Evolutionary conservation across 108 stramenopile genomes (phyloP).

Genomic region (Halocafeteria seosinensis): DNA sequence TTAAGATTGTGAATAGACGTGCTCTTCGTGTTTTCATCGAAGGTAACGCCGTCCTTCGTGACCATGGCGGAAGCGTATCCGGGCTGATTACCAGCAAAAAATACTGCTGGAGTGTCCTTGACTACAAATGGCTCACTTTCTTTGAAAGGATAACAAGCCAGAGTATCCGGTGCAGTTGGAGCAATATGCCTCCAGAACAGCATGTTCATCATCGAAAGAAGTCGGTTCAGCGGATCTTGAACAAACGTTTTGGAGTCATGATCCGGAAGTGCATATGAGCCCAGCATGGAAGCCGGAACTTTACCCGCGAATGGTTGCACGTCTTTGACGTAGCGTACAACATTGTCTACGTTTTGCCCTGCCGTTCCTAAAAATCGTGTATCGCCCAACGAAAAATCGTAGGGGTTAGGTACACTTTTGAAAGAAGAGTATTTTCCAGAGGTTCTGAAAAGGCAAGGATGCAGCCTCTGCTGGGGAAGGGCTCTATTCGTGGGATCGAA

Average conservation of each 20-base stretch:
- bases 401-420: conserved; percentile 21
- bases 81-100: conserved; percentile 34
- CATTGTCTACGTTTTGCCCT: conserved; percentile 26
- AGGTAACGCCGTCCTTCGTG: not conserved
- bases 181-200: conserved; percentile 34
- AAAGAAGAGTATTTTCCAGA: conserved; percentile 9
- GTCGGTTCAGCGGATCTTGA: not conserved
- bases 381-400: conserved; percentile 18
- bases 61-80: conserved; percentile 1
- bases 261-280: not conserved
- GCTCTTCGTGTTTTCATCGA: not conserved
- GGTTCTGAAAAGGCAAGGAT: conserved; percentile 24
- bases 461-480: conserved; percentile 38
- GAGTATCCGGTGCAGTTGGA: conserved; percentile 39
- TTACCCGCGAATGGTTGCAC: not conserved
- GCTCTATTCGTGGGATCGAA: conserved; percentile 26
- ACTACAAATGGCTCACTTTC: conserved; percentile 32
- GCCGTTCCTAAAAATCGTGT: conserved; percentile 18
- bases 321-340: conserved; percentile 16
- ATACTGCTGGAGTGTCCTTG: conserved; percentile 24
- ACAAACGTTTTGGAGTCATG: not conserved
- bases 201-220: conserved; percentile 18
- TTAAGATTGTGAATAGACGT: not conserved
- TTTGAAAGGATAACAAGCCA: conserved; percentile 34
- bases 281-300: not conserved